Evolutionary conservation across 2,329 filamentous ascomycete species (phyloP).

Genomic region (Epichloe sibirici): DNA sequence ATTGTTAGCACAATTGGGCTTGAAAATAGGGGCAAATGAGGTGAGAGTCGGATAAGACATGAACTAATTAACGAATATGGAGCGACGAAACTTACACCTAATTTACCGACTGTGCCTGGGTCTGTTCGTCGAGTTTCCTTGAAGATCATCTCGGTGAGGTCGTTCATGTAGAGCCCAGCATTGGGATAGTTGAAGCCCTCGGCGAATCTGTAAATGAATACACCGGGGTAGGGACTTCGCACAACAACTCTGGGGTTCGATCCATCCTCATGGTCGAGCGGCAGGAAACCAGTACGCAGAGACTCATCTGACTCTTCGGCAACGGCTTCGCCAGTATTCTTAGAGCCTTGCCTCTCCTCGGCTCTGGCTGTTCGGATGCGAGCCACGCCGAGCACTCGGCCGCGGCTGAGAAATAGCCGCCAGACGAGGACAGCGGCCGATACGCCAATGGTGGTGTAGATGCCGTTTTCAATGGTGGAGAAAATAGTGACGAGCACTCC

Average conservation of each 20-base stretch:
- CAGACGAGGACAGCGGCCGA: constrained; percentile 63
- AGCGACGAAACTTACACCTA: constrained; percentile 26
- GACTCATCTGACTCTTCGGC: constrained; percentile 34
- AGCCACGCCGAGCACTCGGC: constrained; percentile 67
- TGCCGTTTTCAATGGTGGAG: constrained; percentile 68
- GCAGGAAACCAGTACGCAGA: constrained; percentile 31
- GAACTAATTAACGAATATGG: no score
- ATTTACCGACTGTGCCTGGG: constrained; percentile 29
- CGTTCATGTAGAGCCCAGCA: constrained; percentile 36
- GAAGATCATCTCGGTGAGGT: constrained; percentile 33
- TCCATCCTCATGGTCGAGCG: constrained; percentile 36
- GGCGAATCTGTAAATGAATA: constrained; percentile 43
- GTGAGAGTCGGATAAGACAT: no score
- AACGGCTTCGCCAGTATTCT: constrained; percentile 14
- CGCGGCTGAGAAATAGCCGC: constrained; percentile 65
- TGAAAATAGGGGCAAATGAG: not conserved
- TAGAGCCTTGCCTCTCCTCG: constrained; percentile 19
- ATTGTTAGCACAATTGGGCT: constrained; percentile 6
- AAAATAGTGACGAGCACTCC: constrained; percentile 79
- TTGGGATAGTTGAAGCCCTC: constrained; percentile 47
- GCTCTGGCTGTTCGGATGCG: constrained; percentile 73
- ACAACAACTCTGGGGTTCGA: constrained; percentile 35
- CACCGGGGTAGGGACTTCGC: constrained; percentile 36
- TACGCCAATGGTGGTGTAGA: constrained; percentile 66
- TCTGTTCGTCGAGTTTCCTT: constrained; percentile 33